Evolutionary conservation across 108 stramenopile genomes (phyloP).

Genomic region (Chaetoceros tenuissimus): DNA sequence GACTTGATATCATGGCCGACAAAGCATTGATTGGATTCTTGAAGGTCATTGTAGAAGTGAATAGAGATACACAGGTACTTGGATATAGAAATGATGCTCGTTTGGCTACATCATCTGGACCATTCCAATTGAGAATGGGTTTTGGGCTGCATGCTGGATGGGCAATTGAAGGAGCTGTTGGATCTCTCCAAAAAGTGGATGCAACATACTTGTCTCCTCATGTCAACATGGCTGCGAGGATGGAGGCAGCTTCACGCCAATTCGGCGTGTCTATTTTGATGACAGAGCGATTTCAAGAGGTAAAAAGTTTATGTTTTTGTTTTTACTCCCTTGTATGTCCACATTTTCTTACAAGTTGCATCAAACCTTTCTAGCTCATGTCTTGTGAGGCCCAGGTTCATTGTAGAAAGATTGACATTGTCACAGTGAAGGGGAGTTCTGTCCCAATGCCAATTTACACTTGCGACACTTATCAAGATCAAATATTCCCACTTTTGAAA

Average conservation of each 20-base stretch:
- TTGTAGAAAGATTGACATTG: constrained; percentile 65
- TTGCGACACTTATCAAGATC: constrained; percentile 64
- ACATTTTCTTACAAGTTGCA: too few species aligned
- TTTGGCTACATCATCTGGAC: constrained; percentile 39
- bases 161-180: constrained; percentile 93
- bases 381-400: constrained; percentile 44
- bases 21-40: constrained; percentile 77
- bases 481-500: constrained; percentile 61
- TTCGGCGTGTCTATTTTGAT: constrained; percentile 75
- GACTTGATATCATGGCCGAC: constrained; percentile 67
- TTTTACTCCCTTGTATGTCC: too few species aligned
- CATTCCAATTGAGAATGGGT: constrained; percentile 50
- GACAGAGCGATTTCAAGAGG: constrained; percentile 18
- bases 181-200: constrained; percentile 86
- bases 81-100: constrained; percentile 64
- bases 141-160: constrained; percentile 97
- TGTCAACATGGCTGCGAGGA: constrained; percentile 92
- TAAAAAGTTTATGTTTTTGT: too few species aligned
- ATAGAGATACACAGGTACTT: constrained; percentile 60
- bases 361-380: constrained; percentile 60
- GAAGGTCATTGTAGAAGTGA: constrained; percentile 67
- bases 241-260: constrained; percentile 88
- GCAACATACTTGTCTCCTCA: constrained; percentile 95
- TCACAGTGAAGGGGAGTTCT: constrained; percentile 79
- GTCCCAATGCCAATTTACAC: constrained; percentile 72